Evolutionary conservation across 2,329 filamentous ascomycete genomes (phyloP), one percentile per base, ranked within the genome.

Genomic region (Tolypocladium paradoxum): DNA sequence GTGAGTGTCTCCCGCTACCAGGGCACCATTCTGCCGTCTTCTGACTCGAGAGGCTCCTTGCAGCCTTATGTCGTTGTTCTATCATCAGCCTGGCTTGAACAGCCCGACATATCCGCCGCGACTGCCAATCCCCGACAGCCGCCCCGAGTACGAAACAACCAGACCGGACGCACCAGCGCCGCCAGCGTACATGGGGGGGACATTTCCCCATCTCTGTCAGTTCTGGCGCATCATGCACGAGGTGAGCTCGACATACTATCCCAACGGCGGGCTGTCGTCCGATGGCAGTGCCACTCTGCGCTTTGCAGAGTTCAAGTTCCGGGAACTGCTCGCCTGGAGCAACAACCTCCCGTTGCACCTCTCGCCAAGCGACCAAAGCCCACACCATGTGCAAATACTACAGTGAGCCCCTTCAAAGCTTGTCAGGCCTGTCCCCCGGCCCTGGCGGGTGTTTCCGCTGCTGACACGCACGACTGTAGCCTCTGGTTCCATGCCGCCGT

Each of bases 221-320:
- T 65, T 69, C 49, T 69, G 68, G 67, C 40, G 53, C 7, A 66
- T 70, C 22, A 53, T 66, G 2, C 60, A 65, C 6, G 60, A 61
- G 18, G 60, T 63, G 38, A 53, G 54, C 48, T 22, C 63, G 57
- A 58, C 53, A 38, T 67, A 65, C 33, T 64, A 65, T 20, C 56
- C 57, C 5, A 37, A 53, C 9, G 54, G 52, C 20, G 53, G 52
- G 9, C 57, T 53, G 1, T 56, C 58, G 4, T 45, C 36, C 24
- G 40, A 2, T 29, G 53, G 1, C 27, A 12, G n/a, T 18, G 54
- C 11, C 51, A 53, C 55, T 16, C 49, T 62, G 16, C 55, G 56
- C 9, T 61, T 67, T 40, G 62, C 62, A 1, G 67, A 69, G 51
- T 58, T 59, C 47, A 65, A 63, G 27, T 70, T 63, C 49, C 65